These are phyloP conservation scores for Fusarium buharicum DNA, from an alignment of 2,329 filamentous ascomycete genomes.

Conservation along the genomic window DNA sequence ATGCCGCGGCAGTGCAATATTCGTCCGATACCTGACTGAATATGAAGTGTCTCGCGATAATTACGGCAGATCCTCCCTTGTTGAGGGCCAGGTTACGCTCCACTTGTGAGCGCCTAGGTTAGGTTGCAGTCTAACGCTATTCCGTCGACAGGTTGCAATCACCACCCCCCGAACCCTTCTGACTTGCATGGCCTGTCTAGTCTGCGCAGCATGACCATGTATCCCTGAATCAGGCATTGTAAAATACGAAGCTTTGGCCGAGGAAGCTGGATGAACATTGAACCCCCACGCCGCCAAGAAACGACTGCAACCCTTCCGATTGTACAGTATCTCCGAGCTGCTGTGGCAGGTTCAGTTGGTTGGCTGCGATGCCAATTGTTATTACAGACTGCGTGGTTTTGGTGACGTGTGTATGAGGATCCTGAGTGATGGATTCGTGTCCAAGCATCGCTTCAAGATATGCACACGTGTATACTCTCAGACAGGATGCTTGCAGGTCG, in stretches of 20 bases:
- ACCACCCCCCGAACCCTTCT: constrained; percentile 39
- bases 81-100: constrained; percentile 35
- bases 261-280: constrained; percentile 25
- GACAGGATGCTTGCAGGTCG: constrained; percentile 9
- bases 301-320: constrained; percentile 27
- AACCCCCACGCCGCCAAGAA: constrained; percentile 44
- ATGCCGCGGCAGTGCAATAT: constrained; percentile 33
- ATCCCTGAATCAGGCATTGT: constrained; percentile 40
- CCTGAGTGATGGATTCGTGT: constrained; percentile 23
- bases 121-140: background rate
- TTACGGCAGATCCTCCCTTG: constrained; percentile 38
- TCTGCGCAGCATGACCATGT: constrained; percentile 31
- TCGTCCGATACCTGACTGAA: constrained; percentile 28
- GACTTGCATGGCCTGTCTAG: constrained; percentile 43
- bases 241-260: constrained; percentile 32
- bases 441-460: constrained; percentile 19
- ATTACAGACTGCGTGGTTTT: background rate
- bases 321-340: constrained; percentile 16
- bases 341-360: constrained; percentile 10
- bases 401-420: constrained; percentile 34
- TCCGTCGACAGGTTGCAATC: constrained; percentile 6
- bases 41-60: constrained; percentile 39
- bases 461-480: constrained; percentile 34
- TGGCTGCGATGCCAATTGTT: background rate
- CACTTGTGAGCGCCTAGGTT: constrained; percentile 7